phyloP scores from a whole-genome alignment of 768 basidiomycete genomes.

The Leccinum boreale region DNA sequence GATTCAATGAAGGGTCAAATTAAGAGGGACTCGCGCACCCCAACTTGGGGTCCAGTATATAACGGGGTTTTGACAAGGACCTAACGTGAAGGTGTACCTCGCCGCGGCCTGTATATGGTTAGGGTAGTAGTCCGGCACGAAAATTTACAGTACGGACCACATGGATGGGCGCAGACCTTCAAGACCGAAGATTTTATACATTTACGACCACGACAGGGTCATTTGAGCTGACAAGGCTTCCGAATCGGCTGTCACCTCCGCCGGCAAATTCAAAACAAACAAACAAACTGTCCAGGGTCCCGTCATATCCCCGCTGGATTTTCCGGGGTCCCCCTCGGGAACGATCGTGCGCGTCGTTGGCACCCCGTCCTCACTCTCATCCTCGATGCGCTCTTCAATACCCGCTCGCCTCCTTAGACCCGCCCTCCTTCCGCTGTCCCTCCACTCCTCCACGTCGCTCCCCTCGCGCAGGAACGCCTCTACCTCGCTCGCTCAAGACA shows the following conservation, averaged over 20 bases:
- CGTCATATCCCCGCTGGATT: not conserved
- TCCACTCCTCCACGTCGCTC: not conserved
- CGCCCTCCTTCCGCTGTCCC: slow-evolving; percentile 1
- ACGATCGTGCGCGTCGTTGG: not conserved
- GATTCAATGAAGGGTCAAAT: slow-evolving; percentile 8
- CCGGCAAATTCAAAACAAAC: not conserved
- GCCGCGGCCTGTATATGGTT: not conserved
- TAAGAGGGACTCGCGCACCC: slow-evolving; percentile 19
- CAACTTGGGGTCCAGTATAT: slow-evolving; percentile 17
- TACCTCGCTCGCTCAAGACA: slow-evolving; percentile 29
- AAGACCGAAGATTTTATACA: slow-evolving; percentile 15
- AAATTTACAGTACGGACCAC: slow-evolving; percentile 18
- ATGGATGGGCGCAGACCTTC: slow-evolving; percentile 18
- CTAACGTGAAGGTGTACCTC: slow-evolving; percentile 6
- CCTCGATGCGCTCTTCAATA: slow-evolving; percentile 11
- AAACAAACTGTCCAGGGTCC: slow-evolving; percentile 24
- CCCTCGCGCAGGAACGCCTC: slow-evolving; percentile 13
- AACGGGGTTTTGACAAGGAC: slow-evolving; percentile 1
- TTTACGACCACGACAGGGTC: slow-evolving; percentile 20
- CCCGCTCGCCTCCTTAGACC: slow-evolving; percentile 16
- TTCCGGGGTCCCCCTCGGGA: slow-evolving; percentile 22
- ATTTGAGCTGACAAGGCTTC: not conserved
- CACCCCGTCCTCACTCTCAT: slow-evolving; percentile 9
- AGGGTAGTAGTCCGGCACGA: slow-evolving; percentile 20
- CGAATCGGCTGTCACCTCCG: slow-evolving; percentile 17